Conservation (phyloP, 106 monocot genomes). For the Dendrobium huoshanense region DNA sequence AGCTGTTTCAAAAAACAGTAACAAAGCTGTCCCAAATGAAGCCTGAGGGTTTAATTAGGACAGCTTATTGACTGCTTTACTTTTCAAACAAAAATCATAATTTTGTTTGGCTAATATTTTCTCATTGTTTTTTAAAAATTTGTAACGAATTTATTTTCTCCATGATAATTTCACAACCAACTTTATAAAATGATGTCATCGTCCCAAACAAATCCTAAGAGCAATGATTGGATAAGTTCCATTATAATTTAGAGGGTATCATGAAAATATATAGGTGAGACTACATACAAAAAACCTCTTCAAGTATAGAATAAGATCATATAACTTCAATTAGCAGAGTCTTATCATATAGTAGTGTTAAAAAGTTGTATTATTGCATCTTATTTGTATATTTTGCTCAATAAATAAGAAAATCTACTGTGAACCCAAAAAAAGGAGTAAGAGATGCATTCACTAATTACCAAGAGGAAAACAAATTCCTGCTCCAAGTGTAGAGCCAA, state of each 20-base stretch:
- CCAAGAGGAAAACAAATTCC: constrained; percentile 78
- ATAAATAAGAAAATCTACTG: constrained; percentile 2
- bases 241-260: neutral
- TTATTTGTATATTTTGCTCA: neutral
- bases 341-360: neutral
- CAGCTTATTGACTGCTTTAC: no score
- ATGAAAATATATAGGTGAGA: neutral
- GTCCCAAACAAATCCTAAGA: neutral
- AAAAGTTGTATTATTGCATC: neutral
- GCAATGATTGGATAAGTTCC: neutral
- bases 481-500: constrained; percentile 66
- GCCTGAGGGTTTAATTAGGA: no score
- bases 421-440: neutral
- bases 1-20: no score
- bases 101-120: no score
- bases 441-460: constrained; percentile 16
- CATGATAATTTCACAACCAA: no score
- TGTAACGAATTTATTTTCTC: no score
- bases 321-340: neutral
- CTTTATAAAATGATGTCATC: no score
- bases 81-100: no score
- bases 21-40: no score
- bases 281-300: neutral
- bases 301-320: neutral
- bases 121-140: no score